Base-by-base conservation (phyloP, 768 basidiomycete genomes). In the Mycena rebaudengoi region DNA sequence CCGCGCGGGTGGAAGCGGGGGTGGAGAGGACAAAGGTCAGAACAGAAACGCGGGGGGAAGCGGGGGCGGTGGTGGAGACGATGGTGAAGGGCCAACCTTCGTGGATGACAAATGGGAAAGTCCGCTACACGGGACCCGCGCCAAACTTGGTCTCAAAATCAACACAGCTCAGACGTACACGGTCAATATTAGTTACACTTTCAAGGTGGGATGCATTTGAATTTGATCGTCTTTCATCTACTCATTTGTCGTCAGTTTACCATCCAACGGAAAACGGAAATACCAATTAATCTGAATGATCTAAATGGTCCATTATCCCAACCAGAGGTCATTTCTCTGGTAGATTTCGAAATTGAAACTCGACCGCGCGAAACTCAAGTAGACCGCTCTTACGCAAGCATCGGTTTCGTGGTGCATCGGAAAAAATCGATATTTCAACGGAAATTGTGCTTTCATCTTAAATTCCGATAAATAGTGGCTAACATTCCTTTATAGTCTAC, bases 361-460 rank as follows among this genome's bases (percentile, higher is more conserved):
- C 52, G 39, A 33, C 52, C 37, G 8, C 52, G 39, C 20, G 52
- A 54, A 54, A 54, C 39, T 33, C 52, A 29, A 28, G 37, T 54
- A 1, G 52, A 54, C 29, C 52, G 52, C 18, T 54, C 52, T 16
- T 54, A 54, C 30, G 39, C 52, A 26, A 40, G 11, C 39, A 25
- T 54, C 30, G 52, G 52, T 7, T 54, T 54, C 21, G 39, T 54
- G 20, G 52, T 26, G 4, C 52, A 54, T 29, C 35, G 52, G 4
- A 21, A 8, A 13, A 6, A 39, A n/a, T 54, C 52, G 5, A 40
- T 54, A 10, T 7, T 23, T 40, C 4, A 54, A 6, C 37, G 52
- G 4, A 16, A 23, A 28, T 54, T 54, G 52, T 54, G 26, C 26
- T 18, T 51, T 50, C 28, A 51, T 8, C 8, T 7, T 46, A 46